phyloP scores from a whole-genome alignment of 2,329 filamentous ascomycete species.

The Trichoderma sp. region DNA sequence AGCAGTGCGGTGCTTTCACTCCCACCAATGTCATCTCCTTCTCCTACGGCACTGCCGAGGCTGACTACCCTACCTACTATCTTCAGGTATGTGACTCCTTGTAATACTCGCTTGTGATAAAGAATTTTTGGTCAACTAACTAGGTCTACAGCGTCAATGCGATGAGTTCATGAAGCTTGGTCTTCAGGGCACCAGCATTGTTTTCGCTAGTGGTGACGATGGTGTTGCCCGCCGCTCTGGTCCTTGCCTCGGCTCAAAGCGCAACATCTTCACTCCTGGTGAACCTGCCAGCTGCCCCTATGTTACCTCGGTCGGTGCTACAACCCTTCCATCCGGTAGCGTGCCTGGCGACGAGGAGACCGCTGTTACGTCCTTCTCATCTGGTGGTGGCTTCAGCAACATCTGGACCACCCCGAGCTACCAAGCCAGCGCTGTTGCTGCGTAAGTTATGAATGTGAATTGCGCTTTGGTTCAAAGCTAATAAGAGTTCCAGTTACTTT shows the following conservation, averaged over 20 bases:
- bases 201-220: conserved; percentile 41
- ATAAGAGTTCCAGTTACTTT: conserved; percentile 11
- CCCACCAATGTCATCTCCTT: conserved; percentile 56
- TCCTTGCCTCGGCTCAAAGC: conserved; percentile 29
- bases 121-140: background rate
- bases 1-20: conserved; percentile 46
- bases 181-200: conserved; percentile 51
- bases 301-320: conserved; percentile 53
- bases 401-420: conserved; percentile 50
- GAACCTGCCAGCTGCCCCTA: conserved; percentile 52
- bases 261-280: conserved; percentile 49
- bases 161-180: conserved; percentile 59
- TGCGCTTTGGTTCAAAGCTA: background rate
- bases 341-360: conserved; percentile 22
- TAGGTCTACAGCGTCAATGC: conserved; percentile 46
- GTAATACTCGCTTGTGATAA: too few relatives aligned
- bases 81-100: conserved; percentile 30
- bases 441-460: background rate
- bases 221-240: conserved; percentile 26
- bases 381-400: conserved; percentile 52
- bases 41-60: conserved; percentile 56
- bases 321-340: conserved; percentile 33
- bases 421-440: conserved; percentile 38
- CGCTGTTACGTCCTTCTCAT: conserved; percentile 41
- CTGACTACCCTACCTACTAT: conserved; percentile 50